Base-by-base conservation (phyloP, 2,329 filamentous ascomycete species). In the Arthrobotrys iridis region DNA sequence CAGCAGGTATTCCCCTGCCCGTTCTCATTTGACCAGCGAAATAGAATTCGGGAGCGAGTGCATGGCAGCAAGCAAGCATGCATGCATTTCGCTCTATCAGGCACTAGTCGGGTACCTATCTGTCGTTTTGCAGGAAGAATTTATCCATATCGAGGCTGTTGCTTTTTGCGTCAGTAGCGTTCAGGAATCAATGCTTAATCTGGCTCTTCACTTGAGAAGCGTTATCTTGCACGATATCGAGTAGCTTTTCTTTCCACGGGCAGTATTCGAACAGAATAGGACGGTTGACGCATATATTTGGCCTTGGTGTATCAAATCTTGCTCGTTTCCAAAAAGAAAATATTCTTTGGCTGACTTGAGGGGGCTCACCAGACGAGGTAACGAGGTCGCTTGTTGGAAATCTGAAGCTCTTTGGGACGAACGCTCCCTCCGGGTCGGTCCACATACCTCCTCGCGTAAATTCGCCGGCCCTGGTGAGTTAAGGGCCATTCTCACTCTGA, bases 131-230 rank as follows among this genome's bases (percentile, higher is more conserved):
- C 18, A 40, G 35, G 6, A 3, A 52, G 46, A 33, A 33, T 52
- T 55, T 37, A 55, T 7, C 50, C 50, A 30, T 10, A 37, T 55
- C 50, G 50, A 55, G 8, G 28, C 50, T 11, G 28, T 55, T 55
- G 28, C 50, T 55, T 55, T 55, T 55, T 55, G 50, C 50, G 50
- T 55, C 50, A 55, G 50, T 55, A 30, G 50, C 50, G 30, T 55
- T 28, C 50, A 55, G 28, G 28, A 35, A 3, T 5, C 40, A 15
- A 52, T 52, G 26, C 46, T 52, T 52, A 20, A 52, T 52, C 46
- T 52, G 28, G 46, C 33, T 1, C 15, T 33, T 52, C 46, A 33
- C 46, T 28, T 52, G 46, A 52, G 46, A 5, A 45, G 15, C n/a
- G n/a, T n/a, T 35, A 52, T 35, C 46, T 52, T n/a, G 2, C n/a